Conservation (phyloP, 2,329 filamentous ascomycete species). For the Cryphonectria naterciae region DNA sequence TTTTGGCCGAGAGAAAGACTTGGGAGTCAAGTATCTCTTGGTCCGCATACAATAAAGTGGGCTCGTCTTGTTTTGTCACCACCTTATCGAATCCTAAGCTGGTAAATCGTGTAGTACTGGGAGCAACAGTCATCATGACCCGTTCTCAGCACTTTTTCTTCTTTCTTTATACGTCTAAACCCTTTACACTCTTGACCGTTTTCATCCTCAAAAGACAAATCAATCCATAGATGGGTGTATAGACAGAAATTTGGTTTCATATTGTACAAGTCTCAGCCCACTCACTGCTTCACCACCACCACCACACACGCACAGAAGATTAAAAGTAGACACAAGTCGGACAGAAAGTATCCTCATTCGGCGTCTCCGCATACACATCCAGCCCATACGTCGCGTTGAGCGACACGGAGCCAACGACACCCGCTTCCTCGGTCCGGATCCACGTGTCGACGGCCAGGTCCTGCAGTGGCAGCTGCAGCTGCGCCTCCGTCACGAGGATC, state of each 20-base stretch:
- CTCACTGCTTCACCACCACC: too few relatives aligned
- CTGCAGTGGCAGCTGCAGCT: constrained; percentile 16
- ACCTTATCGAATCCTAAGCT: not conserved
- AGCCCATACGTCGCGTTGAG: constrained; percentile 57
- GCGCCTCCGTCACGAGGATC: constrained; percentile 43
- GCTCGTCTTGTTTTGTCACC: not conserved
- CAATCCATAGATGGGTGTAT: too few relatives aligned
- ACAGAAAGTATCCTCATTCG: constrained; percentile 34
- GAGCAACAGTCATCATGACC: too few relatives aligned
- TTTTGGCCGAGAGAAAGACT: not conserved
- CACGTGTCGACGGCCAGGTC: constrained; percentile 49
- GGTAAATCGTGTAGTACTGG: too few relatives aligned
- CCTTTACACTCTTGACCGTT: too few relatives aligned
- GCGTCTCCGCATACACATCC: constrained; percentile 48
- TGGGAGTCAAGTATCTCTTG: not conserved
- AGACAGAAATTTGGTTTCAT: too few relatives aligned
- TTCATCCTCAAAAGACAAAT: too few relatives aligned
- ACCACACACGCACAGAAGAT: not conserved
- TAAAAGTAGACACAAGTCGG: constrained; percentile 25
- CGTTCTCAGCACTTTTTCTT: too few relatives aligned
- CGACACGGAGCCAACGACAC: constrained; percentile 47
- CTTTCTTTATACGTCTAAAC: too few relatives aligned
- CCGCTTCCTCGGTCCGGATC: constrained; percentile 54
- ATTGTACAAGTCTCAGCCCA: too few relatives aligned
- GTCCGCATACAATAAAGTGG: not conserved